Evolutionary conservation across 2,329 filamentous ascomycete genomes (phyloP), one percentile per base, ranked within the genome.

Genomic region (Ophiostoma sp.): DNA sequence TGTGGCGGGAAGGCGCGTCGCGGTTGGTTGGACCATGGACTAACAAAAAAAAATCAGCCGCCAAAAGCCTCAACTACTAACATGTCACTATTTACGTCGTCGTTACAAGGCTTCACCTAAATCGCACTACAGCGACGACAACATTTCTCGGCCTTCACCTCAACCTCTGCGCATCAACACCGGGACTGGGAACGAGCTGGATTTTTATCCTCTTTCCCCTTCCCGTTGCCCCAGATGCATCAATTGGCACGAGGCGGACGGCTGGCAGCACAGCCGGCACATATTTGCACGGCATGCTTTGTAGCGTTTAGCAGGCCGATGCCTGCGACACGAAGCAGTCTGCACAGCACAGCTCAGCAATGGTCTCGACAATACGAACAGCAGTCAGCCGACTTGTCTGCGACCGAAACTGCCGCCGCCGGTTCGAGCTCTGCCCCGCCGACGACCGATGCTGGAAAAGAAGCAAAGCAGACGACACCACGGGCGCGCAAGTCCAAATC

Each of bases 221-320:
- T 59, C 9, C 59, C 63, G 25, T 52, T 42, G 33, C 59, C 66
- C 48, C 25, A 28, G 22, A 73, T 73, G 72, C 68, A 71, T 28
- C 72, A 71, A 71, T 48, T 73, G 33, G 63, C 63, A 28, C 57
- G 68, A 22, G 57, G 68, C 28, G 39, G 25, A 42, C 48, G 72
- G 68, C 69, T 61, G 6, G 48, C 66, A 36, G 45, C 25, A 3
- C 68, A 50, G 57, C 19, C 68, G 36, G 57, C 59, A 12, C 72
- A 73, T 17, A n/a, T 73, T 22, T 73, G 72, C 36, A 71, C 68
- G 36, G 19, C 33, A 0, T 73, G 72, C 22, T 59, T 57, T 19
- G 33, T n/a, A 15, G 72, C 45, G 12, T 55, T 48, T 7, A 28
- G 59, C n/a, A 22, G 25, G 36, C 33, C 48, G n/a, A 19, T 25